A percentile compares a stretch with the other conserved stretches of the same genome.
Evolutionary conservation across 208 protist species (phyloP).

Genomic region (Leishmania tropica): DNA sequence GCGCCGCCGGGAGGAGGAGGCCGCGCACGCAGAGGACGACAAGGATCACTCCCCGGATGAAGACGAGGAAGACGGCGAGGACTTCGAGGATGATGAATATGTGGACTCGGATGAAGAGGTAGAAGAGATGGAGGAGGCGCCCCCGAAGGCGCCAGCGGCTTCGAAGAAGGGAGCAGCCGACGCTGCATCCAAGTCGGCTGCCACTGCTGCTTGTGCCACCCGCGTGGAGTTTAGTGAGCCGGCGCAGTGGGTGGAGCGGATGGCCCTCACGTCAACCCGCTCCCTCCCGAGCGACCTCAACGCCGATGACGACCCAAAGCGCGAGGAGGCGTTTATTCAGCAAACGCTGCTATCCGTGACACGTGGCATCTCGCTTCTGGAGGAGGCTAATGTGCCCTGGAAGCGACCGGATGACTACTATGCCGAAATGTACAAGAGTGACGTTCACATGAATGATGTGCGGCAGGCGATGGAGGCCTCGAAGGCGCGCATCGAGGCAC

Average conservation of each 20-base stretch:
- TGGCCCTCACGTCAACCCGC: slow-evolving; percentile 87
- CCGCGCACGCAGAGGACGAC: slow-evolving; percentile 31
- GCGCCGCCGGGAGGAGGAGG: slow-evolving; percentile 17
- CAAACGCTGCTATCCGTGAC: slow-evolving; percentile 87
- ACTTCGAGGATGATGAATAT: slow-evolving; percentile 4
- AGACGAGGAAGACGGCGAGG: slow-evolving; percentile 1
- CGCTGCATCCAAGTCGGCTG: slow-evolving; percentile 11
- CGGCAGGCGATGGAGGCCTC: slow-evolving; percentile 84
- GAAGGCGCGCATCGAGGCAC: slow-evolving; percentile 80
- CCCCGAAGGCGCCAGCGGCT: not conserved
- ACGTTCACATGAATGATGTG: slow-evolving; percentile 95
- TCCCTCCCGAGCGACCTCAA: slow-evolving; percentile 79
- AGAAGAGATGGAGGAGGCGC: slow-evolving; percentile 9
- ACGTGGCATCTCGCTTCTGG: slow-evolving; percentile 76
- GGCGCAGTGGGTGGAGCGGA: slow-evolving; percentile 91
- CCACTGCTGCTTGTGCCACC: slow-evolving; percentile 19
- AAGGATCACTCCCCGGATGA: slow-evolving; percentile 8
- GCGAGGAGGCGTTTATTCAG: slow-evolving; percentile 94
- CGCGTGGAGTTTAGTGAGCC: slow-evolving; percentile 86
- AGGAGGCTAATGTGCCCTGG: slow-evolving; percentile 81
- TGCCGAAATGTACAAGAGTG: slow-evolving; percentile 97
- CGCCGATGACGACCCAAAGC: slow-evolving; percentile 90
- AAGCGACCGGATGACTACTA: slow-evolving; percentile 94
- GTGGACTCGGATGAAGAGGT: slow-evolving; percentile 28
- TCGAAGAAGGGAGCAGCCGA: slow-evolving; percentile 4